These are phyloP conservation scores for Coemansia sp. DNA, from an alignment of 192 early-diverging fungal genomes.

Conservation along the genomic window DNA sequence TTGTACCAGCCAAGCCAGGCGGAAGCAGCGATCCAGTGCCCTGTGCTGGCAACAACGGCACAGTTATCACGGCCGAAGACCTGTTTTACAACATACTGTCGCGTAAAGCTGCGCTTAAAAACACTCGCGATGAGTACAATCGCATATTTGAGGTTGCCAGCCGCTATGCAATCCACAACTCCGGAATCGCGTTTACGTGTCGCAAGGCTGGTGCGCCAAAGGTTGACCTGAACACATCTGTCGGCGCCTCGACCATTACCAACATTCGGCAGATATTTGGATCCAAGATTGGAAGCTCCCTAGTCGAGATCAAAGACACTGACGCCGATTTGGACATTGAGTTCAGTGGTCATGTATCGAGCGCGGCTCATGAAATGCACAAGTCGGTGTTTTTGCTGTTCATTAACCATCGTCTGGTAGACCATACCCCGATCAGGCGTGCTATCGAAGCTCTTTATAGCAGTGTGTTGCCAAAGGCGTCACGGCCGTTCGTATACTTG, in stretches of 20 bases:
- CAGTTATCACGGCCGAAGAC: constrained; percentile 91
- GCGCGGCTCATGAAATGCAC: constrained; percentile 85
- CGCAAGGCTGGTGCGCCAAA: constrained; percentile 79
- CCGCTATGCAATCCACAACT: constrained; percentile 92
- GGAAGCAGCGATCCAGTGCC: constrained; percentile 79
- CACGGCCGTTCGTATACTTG: constrained; percentile 88
- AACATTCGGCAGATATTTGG: constrained; percentile 88
- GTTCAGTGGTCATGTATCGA: constrained; percentile 80
- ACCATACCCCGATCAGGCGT: constrained; percentile 75
- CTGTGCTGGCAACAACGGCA: constrained; percentile 94
- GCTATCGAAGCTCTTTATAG: constrained; percentile 82
- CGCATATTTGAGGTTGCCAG: constrained; percentile 86
- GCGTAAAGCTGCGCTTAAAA: constrained; percentile 82
- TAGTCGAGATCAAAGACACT: constrained; percentile 64
- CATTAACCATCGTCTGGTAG: constrained; percentile 85
- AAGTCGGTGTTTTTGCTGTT: constrained; percentile 87
- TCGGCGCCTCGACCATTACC: constrained; percentile 62
- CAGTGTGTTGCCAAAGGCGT: constrained; percentile 78
- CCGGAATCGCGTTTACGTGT: constrained; percentile 80
- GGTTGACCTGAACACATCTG: constrained; percentile 76
- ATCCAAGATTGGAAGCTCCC: constrained; percentile 69
- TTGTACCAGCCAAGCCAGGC: constrained; percentile 75
- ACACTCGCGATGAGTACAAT: constrained; percentile 85
- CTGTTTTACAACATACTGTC: constrained; percentile 93
- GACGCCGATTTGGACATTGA: constrained; percentile 58